Base-by-base conservation (phyloP, 352 stramenopile genomes). In the Globisporangium echinulatum region DNA sequence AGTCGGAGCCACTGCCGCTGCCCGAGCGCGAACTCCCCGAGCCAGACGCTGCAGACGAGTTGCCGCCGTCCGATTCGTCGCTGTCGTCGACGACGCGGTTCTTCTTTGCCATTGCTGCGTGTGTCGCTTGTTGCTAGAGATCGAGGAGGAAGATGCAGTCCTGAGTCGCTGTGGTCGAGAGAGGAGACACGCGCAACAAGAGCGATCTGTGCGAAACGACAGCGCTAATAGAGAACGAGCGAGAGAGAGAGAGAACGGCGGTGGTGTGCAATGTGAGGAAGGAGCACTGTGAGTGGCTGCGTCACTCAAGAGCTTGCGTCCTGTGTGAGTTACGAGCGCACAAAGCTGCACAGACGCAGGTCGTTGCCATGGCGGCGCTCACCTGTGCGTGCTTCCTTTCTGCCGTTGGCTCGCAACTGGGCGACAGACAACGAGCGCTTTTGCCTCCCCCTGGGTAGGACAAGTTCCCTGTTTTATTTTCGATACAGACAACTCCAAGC, bases 71-170 rank as follows among this genome's bases (percentile, higher is more conserved):
- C 55, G 74, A 85, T 64, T 89, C 81, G 69, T 87, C 82, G 67
- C 82, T 91, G 57, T 85, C 82, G 25, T 70, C 67, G 49, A 88
- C 71, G 53, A 85, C 79, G 67, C 66, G 62, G 43, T 84, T 82
- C 75, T 89, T 91, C 55, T 74, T 74, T 40, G 72, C 74, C 70
- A 44, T 40, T 14, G 43, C 11, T 48, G 43, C 5, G 3, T n/a
- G 11, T 48, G 43, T 5, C 5, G 43, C 43, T 48, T 48, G 43
- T 17, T 48, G 43, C 4, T 47, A 14, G 8, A 15, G 7, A 14
- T n/a, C 11, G 43, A 17, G 13, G 43, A 17, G 39, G 25, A 33
- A 43, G 39, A 11, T 48, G 11, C 11, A 17, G 11, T 33, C 25
- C 25, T 3, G 25, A n/a, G 42, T 5, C 15, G 42, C 10, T 47